Evolutionary conservation across 352 stramenopile genomes (phyloP), one percentile per base, ranked within the genome.

Genomic region (Phytophthora nicotianae): DNA sequence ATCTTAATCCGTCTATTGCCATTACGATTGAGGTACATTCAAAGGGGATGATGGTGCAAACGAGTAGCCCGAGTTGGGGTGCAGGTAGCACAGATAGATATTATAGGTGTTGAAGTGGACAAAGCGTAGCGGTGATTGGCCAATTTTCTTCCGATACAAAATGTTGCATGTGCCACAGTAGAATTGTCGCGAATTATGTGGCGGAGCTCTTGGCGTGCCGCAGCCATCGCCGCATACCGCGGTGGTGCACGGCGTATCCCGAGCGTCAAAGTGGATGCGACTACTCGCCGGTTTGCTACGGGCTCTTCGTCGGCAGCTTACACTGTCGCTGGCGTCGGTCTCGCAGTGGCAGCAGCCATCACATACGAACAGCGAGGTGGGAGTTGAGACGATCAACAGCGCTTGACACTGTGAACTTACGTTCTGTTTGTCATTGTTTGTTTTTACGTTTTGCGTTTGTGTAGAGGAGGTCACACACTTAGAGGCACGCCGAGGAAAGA

Each of bases 171-270:
- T 57, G 26, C 19, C 37, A 50, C 37, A 64, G 42, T 40, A 33
- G 46, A 68, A 61, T 58, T 62, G 26, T 59, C 33, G 46, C 33
- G 49, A 70, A 67, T 21, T n/a, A 72, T 74, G 66, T 74, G 68
- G 66, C 38, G 50, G 49, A 72, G 37, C 33, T 69, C 51, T 35
- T 68, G 52, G 57, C 43, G 52, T 33, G 38, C 42, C 20, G 45
- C 45, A 5, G 45, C 51, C 21, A 33, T 51, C 10, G 41, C 49
- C 23, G 53, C 47, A 3, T 17, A 26, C 24, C 41, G 46, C 35
- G 17, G 23, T 9, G 49, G 43, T 0, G 48, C 48, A 16, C 62
- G 48, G 29, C 58, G 38, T 21, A 29, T 69, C 13, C 26, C 37
- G 20, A 46, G 37, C 33, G 33, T 11, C 41, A 62, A 40, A 20